Base-by-base conservation (phyloP, 768 basidiomycete species). In the Mycena venus region DNA sequence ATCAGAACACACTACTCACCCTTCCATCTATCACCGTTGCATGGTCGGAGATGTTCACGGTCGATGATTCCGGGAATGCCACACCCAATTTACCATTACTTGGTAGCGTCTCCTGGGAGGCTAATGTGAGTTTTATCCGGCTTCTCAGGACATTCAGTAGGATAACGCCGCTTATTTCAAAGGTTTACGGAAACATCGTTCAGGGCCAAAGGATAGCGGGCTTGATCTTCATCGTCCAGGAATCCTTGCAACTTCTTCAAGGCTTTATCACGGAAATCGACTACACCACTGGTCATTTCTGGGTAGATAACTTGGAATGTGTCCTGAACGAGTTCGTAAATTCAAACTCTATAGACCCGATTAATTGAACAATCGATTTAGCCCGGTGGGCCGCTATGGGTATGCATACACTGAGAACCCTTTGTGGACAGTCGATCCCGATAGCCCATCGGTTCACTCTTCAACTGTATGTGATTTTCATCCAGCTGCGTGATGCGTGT, bases 341-440 rank as follows among this genome's bases (percentile, higher is more conserved):
- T n/a, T 14, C 3, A 55, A 4, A 12, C 15, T 12, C 12, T 15
- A 10, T 44, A 29, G 8, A 21, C 9, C 11, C n/a, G n/a, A n/a
- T n/a, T 34, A 15, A 47, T 14, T 47, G 42, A 44, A 47, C 11
- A 14, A 47, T 47, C n/a, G 5, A n/a, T 23, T n/a, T 11, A 47
- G 61, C 29, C 59, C 60, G 5, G 5, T 70, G 15, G 71, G 71
- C 17, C 71, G 47, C 36, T 72, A 11, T 31, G 71, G 64, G 1
- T 29, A n/a, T 49, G 23, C 64, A 0, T 72, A 66, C 21, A 65
- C 64, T 5, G 32, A n/a, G 1, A 65, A 72, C 40, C 71, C 71
- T 29, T n/a, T 72, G 10, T 72, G 70, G 70, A 65, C 70, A 23
- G 70, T 72, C 9, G 70, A 72, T 64, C 32, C 71, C 21, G 71